These are phyloP conservation scores for Podaxis sp. DNA, from an alignment of 768 basidiomycete genomes.

Conservation along the genomic window DNA sequence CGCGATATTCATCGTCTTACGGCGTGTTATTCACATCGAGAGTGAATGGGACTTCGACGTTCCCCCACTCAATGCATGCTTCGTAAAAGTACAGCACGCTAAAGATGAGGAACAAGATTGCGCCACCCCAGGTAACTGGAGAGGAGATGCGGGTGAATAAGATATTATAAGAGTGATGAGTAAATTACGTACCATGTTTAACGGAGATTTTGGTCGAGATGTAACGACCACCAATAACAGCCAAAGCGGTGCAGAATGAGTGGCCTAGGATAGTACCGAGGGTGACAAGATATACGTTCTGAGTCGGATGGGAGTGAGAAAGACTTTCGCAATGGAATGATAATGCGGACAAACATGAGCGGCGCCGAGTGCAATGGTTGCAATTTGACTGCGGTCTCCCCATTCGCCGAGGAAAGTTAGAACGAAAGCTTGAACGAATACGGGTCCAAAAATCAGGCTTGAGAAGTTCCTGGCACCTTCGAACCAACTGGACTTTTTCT, in stretches of 20 bases:
- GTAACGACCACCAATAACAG: constrained; percentile 92
- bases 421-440: constrained; percentile 93
- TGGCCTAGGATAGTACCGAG: constrained; percentile 91
- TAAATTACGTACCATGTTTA: constrained; percentile 72
- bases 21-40: constrained; percentile 1
- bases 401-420: constrained; percentile 99
- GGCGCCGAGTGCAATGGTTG: constrained; percentile 93
- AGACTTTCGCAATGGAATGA: not conserved
- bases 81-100: constrained; percentile 77
- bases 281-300: constrained; percentile 93
- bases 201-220: constrained; percentile 93
- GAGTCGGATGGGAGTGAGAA: not conserved
- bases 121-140: constrained; percentile 84
- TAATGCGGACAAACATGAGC: constrained; percentile 67
- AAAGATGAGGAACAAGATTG: constrained; percentile 80
- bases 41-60: constrained; percentile 23
- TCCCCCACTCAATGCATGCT: constrained; percentile 39
- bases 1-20: not conserved
- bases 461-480: constrained; percentile 84
- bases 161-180: constrained; percentile 13
- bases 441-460: constrained; percentile 82
- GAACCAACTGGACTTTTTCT: constrained; percentile 23
- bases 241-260: constrained; percentile 80
- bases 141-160: not conserved
- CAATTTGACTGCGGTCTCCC: constrained; percentile 97